Percentiles rank a stretch among this genome's conserved stretches.
Evolutionary conservation across 2,329 filamentous ascomycete genomes (phyloP).

Genomic region (Ophiocordyceps unilateralis): DNA sequence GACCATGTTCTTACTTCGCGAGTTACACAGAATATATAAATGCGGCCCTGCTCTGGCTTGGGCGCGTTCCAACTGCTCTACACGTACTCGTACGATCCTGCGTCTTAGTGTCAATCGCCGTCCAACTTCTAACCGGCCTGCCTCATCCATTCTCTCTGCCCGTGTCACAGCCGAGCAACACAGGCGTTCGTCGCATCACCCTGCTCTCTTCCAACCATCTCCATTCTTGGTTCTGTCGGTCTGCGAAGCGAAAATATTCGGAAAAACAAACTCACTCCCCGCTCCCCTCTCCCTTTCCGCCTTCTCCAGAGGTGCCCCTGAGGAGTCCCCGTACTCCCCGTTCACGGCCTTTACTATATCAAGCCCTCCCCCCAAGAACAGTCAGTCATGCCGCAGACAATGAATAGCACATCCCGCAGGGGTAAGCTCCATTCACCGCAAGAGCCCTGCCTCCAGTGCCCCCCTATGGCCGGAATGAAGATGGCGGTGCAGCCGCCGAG

Average conservation of each 20-base stretch:
- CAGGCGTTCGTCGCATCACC: background rate
- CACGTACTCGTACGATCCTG: background rate
- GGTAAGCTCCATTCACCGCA: background rate
- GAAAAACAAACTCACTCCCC: background rate
- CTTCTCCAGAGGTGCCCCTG: background rate
- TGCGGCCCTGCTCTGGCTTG: background rate
- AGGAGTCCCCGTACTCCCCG: background rate
- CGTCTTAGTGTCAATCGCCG: background rate
- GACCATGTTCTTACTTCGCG: background rate
- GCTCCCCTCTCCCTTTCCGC: background rate
- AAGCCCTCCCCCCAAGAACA: background rate
- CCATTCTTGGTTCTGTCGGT: background rate
- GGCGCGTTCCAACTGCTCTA: background rate
- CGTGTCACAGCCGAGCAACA: background rate
- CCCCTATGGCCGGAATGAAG: constrained; percentile 3
- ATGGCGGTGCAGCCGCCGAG: constrained; percentile 11
- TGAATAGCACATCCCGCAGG: background rate
- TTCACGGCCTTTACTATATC: background rate
- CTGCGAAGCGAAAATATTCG: background rate
- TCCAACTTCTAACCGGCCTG: background rate
- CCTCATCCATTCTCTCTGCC: background rate
- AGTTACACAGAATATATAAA: background rate
- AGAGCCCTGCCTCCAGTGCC: background rate
- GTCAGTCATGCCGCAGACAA: constrained; percentile 1
- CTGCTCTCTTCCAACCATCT: background rate